Conservation (phyloP, 768 basidiomycete genomes). For the Mycena indigotica region DNA sequence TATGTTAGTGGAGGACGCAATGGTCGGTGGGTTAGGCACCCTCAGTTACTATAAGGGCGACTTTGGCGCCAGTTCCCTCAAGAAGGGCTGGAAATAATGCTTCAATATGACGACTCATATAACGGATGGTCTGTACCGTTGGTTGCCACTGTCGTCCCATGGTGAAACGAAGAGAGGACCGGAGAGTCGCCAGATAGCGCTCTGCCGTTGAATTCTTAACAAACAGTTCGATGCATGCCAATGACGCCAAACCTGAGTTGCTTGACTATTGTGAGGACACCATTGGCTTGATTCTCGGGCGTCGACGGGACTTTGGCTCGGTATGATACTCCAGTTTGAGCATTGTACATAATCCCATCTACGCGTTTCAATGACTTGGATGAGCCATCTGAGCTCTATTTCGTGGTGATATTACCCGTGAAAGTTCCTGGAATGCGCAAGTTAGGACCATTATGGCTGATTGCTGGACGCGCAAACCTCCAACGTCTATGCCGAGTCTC, state of each 20-base stretch:
- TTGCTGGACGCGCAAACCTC: slow-evolving; percentile 19
- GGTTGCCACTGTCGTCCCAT: slow-evolving; percentile 33
- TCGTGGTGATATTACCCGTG: slow-evolving; percentile 11
- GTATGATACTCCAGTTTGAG: slow-evolving; percentile 25
- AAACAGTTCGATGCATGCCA: not conserved
- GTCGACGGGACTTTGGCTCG: slow-evolving; percentile 33
- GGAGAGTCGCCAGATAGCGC: slow-evolving; percentile 13
- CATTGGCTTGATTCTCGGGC: slow-evolving; percentile 32
- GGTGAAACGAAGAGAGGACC: slow-evolving; percentile 23
- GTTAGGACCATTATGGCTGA: not conserved
- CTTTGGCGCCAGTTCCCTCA: slow-evolving; percentile 31
- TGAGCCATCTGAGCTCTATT: not conserved
- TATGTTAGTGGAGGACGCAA: slow-evolving; percentile 24
- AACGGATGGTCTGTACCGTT: slow-evolving; percentile 24
- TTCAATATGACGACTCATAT: not conserved
- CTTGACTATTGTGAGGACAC: slow-evolving; percentile 27
- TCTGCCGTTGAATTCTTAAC: slow-evolving; percentile 16
- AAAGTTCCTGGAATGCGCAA: slow-evolving; percentile 13
- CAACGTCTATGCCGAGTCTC: slow-evolving; percentile 33
- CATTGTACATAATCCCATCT: slow-evolving; percentile 31
- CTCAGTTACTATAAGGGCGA: slow-evolving; percentile 33
- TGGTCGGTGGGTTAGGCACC: slow-evolving; percentile 27
- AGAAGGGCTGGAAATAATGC: slow-evolving; percentile 22
- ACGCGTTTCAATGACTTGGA: too few relatives aligned
- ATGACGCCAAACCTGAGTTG: slow-evolving; percentile 21